Base-by-base conservation (phyloP, 2,329 filamentous ascomycete species). In the Penicillium crustosum region DNA sequence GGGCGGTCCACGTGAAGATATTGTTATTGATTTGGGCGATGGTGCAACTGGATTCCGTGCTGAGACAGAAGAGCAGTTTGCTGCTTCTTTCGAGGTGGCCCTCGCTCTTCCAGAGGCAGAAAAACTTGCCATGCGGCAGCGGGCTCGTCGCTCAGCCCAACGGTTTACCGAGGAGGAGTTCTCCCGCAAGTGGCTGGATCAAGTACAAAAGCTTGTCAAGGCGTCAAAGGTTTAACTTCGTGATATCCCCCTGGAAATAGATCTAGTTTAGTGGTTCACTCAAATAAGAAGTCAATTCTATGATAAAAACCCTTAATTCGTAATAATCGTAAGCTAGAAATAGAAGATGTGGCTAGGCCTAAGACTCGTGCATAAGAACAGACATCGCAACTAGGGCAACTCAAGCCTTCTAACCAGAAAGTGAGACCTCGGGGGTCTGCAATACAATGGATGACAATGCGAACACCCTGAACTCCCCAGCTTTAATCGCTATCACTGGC, bases 151-250 rank as follows among this genome's bases (percentile, higher is more conserved):
- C 66, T 96, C 91, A 6, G 90, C 93, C 1, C 84, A 85, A 75
- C 81, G 94, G 47, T 99, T 99, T 71, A 93, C 90, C 0, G 93
- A 97, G 69, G 87, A 89, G 66, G 89, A 89, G 58, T 99, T 99
- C 77, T 87, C 84, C 1, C 82, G 82, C 66, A 88, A 86, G 64
- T 99, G 94, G 93, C 76, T 90, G 43, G 75, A 75, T 31, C 85
- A 95, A 73, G 84, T 95, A 80, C 86, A 89, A 69, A 84, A 82
- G 67, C 79, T 97, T 59, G 84, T 97, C 35, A 68, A 68, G 41
- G 68, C 74, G 73, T 48, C 57, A 35, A 58, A 59, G 3, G 21
- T 36, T 41, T 59, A 61, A 19, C 29, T 27, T 51, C 31, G 47
- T 51, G 39, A 60, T 50, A 55, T 53, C 53, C 47, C 42, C 19